Conservation (phyloP, 129 eudicot genomes). For the Kitagawia praeruptora region DNA sequence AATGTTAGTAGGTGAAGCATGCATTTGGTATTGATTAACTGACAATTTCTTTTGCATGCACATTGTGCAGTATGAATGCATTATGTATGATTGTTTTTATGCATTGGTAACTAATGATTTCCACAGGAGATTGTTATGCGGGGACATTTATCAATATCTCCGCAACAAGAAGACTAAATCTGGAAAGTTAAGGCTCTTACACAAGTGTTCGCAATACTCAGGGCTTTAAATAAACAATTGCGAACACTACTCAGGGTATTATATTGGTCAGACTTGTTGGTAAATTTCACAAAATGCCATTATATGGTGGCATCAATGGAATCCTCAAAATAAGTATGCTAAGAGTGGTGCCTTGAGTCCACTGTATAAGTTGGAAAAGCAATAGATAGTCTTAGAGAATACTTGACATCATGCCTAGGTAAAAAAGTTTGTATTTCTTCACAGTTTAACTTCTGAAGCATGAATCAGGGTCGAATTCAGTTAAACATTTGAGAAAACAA, state of each 20-base stretch:
- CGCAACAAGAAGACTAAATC: constrained; percentile 24
- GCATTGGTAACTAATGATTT: constrained; percentile 24
- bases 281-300: too few species aligned
- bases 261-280: too few species aligned
- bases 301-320: neutral
- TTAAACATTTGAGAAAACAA: too few species aligned
- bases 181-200: constrained; percentile 82
- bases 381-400: too few species aligned
- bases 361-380: neutral
- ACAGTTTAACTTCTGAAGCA: too few species aligned
- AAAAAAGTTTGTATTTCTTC: too few species aligned
- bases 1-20: neutral
- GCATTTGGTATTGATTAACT: neutral
- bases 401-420: too few species aligned
- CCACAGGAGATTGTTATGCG: constrained; percentile 64
- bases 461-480: too few species aligned
- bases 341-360: neutral
- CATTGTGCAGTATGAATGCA: neutral
- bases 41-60: neutral
- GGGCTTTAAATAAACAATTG: too few species aligned
- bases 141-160: constrained; percentile 48
- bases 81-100: neutral
- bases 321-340: neutral
- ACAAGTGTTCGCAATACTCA: neutral
- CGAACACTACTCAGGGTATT: neutral